Percentiles rank a stretch among this genome's conserved stretches.
Evolutionary conservation across 2,329 filamentous ascomycete species (phyloP).

Genomic region (Trichoderma citrinoviride): DNA sequence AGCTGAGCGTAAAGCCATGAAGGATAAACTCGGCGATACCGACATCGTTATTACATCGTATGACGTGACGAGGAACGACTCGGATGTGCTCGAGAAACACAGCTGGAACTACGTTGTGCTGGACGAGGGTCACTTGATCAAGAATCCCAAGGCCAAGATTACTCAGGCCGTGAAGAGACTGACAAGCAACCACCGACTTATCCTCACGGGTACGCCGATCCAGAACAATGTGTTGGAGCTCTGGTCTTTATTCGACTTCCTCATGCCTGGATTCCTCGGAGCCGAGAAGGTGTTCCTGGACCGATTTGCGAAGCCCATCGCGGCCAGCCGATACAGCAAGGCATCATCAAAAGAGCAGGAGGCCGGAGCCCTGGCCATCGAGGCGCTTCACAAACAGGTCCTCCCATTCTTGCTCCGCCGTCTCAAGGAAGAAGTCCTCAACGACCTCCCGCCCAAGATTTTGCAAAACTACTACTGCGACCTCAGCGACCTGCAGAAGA

Average conservation of each 20-base stretch:
- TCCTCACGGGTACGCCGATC: slow-evolving; percentile 94
- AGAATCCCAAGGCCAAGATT: slow-evolving; percentile 97
- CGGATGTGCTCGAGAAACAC: slow-evolving; percentile 76
- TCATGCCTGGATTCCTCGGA: slow-evolving; percentile 97
- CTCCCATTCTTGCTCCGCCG: slow-evolving; percentile 93
- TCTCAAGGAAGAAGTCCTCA: slow-evolving; percentile 94
- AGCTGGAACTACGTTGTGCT: slow-evolving; percentile 98
- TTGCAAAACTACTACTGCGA: slow-evolving; percentile 99
- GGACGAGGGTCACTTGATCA: slow-evolving; percentile 97
- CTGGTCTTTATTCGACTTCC: slow-evolving; percentile 97
- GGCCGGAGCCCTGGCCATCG: slow-evolving; percentile 90
- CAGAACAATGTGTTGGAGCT: slow-evolving; percentile 97
- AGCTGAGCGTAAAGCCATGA: slow-evolving; percentile 69
- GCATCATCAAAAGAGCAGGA: slow-evolving; percentile 98
- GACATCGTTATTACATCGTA: slow-evolving; percentile 98
- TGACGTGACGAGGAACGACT: slow-evolving; percentile 94
- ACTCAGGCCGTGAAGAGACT: slow-evolving; percentile 89
- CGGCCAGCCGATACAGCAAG: slow-evolving; percentile 91
- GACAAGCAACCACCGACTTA: slow-evolving; percentile 87
- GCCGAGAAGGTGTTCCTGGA: slow-evolving; percentile 95
- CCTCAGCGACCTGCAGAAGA: slow-evolving; percentile 89
- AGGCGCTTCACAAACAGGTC: slow-evolving; percentile 98
- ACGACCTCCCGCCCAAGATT: slow-evolving; percentile 96
- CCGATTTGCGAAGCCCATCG: slow-evolving; percentile 91
- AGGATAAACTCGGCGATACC: slow-evolving; percentile 67